Evolutionary conservation across 2,329 filamentous ascomycete genomes (phyloP).

Genomic region (Diaporthe citriasiana): DNA sequence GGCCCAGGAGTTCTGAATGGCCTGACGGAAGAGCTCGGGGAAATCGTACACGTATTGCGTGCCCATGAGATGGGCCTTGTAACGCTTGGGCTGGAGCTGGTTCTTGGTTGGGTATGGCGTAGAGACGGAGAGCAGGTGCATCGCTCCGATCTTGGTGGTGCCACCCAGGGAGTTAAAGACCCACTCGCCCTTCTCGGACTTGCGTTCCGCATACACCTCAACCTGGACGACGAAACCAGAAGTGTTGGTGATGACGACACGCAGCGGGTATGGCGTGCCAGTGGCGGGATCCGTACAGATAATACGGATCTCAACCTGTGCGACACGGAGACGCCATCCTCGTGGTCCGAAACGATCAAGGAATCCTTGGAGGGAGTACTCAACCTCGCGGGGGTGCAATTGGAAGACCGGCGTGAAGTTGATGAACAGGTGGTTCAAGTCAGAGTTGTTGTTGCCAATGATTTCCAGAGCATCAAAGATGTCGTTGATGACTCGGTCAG

Average conservation of each 20-base stretch:
- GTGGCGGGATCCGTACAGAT: slow-evolving; percentile 93
- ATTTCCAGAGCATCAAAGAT: slow-evolving; percentile 98
- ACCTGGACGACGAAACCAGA: slow-evolving; percentile 98
- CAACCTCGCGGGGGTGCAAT: slow-evolving; percentile 88
- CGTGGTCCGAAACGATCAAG: slow-evolving; percentile 95
- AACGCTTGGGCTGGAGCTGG: slow-evolving; percentile 97
- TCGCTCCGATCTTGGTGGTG: slow-evolving; percentile 93
- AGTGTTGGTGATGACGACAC: slow-evolving; percentile 97
- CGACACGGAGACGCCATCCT: slow-evolving; percentile 95
- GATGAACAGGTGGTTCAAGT: slow-evolving; percentile 99
- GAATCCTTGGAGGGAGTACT: slow-evolving; percentile 94
- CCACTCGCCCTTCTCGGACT: slow-evolving; percentile 98
- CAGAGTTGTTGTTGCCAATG: slow-evolving; percentile 98
- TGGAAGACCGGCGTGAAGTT: slow-evolving; percentile 99
- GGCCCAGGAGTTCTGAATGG: slow-evolving; percentile 94
- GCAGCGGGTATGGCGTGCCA: slow-evolving; percentile 88
- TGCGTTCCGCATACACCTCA: slow-evolving; percentile 97
- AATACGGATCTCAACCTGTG: slow-evolving; percentile 97
- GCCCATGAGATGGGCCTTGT: slow-evolving; percentile 99
- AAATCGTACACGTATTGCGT: slow-evolving; percentile 99
- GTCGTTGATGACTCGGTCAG: slow-evolving; percentile 95
- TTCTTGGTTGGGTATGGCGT: slow-evolving; percentile 98
- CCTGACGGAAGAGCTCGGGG: slow-evolving; percentile 98
- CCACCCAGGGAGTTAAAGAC: slow-evolving; percentile 98
- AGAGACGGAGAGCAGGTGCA: slow-evolving; percentile 92